Evolutionary conservation across 352 stramenopile genomes (phyloP).

Genomic region (Elongisporangium senticosum): DNA sequence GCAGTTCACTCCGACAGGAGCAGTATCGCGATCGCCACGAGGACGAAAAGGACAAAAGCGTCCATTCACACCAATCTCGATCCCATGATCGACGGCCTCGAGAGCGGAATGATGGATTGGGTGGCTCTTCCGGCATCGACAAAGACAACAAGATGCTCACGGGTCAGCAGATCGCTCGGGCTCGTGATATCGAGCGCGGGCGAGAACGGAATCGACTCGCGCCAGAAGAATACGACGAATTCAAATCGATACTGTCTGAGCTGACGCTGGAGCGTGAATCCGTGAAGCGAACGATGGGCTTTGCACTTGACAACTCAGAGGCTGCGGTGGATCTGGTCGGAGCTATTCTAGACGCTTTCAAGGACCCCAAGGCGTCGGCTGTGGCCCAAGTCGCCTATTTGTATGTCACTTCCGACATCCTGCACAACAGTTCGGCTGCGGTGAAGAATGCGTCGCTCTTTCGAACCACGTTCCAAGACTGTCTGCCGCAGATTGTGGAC

Average conservation of each 20-base stretch:
- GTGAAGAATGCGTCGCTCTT: conserved; percentile 89
- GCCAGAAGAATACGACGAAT: conserved; percentile 45
- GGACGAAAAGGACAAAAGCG: conserved; percentile 9
- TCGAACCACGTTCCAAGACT: conserved; percentile 81
- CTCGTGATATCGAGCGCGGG: conserved; percentile 56
- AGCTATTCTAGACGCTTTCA: conserved; percentile 41
- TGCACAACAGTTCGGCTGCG: conserved; percentile 86
- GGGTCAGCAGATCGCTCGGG: conserved; percentile 66
- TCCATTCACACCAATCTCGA: neutral
- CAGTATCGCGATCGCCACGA: conserved; percentile 6
- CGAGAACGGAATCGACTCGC: conserved; percentile 46
- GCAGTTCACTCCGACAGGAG: conserved; percentile 10
- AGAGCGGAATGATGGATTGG: neutral
- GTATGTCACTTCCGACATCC: conserved; percentile 84
- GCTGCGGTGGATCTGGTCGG: conserved; percentile 62
- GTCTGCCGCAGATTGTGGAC: conserved; percentile 70
- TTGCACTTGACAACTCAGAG: conserved; percentile 76
- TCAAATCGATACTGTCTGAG: conserved; percentile 31
- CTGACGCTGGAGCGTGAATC: conserved; percentile 65
- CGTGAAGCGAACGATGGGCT: conserved; percentile 72
- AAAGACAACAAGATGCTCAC: conserved; percentile 41
- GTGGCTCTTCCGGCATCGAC: neutral
- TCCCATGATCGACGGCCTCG: neutral
- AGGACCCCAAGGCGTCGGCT: conserved; percentile 23
- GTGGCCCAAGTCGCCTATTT: conserved; percentile 57